Base-by-base conservation (phyloP, 352 stramenopile species). In the Pythium chondricola region DNA sequence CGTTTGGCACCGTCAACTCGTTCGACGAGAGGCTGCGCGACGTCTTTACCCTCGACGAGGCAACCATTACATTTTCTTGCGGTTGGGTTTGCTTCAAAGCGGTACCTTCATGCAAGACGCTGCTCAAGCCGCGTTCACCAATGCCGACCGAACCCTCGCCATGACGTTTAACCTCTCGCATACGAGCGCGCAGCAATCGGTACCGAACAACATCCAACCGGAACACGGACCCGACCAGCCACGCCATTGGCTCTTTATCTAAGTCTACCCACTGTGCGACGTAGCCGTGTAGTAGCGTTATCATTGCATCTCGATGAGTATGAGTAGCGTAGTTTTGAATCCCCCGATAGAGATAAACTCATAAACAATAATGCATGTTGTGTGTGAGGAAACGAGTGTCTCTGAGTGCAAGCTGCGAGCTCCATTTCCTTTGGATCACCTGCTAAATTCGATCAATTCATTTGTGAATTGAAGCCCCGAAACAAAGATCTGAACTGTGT, bases 401-500 rank as follows among this genome's bases (percentile, higher is more conserved):
- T n/a, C n/a, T n/a, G n/a, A n/a, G n/a, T n/a, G n/a, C n/a, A n/a
- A n/a, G n/a, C n/a, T n/a, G n/a, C n/a, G n/a, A n/a, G n/a, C n/a
- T n/a, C n/a, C n/a, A n/a, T n/a, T 36, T 20, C 21, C 18, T 18
- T 9, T 4, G 29, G 16, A n/a, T 41, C 30, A n/a, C 30, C 21
- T 30, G 17, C 9, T 8, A 30, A 30, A 43, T 41, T 13, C 9
- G 38, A n/a, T 43, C 40, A 46, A 46, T 46, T 46, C 40, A 46
- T 36, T 36, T 41, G 2, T 41, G 14, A 41, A 41, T 39, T 44
- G 26, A 49, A 42, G 29, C 35, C n/a, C 40, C 14, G 29, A 32
- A 20, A 27, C 2, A 56, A 63, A 63, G 47, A 57, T 63, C 47
- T 44, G 43, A 31, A 20, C 52, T 32, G 48, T 58, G 56, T 63